These are phyloP conservation scores for Umbelopsis sp. DNA, from an alignment of 192 early-diverging fungal genomes.

Conservation along the genomic window DNA sequence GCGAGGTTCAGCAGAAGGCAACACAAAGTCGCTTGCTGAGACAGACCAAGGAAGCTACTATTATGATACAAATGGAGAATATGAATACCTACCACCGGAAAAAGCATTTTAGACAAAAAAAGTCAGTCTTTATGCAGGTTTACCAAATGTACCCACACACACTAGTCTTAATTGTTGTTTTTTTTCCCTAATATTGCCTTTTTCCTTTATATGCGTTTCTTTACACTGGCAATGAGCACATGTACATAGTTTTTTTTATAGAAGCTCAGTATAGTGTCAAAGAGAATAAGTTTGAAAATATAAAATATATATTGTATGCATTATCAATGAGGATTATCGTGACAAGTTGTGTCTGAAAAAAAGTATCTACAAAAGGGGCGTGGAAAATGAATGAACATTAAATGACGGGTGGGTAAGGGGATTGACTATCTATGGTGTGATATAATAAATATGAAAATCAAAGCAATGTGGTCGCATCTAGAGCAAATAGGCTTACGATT, in stretches of 20 bases:
- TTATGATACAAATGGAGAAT: conserved; percentile 19
- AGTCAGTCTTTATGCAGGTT: not conserved
- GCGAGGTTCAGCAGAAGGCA: conserved; percentile 10
- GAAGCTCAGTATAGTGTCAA: not conserved
- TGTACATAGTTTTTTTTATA: conserved; percentile 1
- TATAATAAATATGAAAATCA: not conserved
- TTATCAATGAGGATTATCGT: conserved; percentile 21
- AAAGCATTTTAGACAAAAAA: conserved; percentile 5
- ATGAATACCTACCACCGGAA: conserved; percentile 12
- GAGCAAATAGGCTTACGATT: too few species aligned
- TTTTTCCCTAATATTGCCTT: not conserved
- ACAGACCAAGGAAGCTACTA: conserved; percentile 10
- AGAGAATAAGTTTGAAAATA: not conserved
- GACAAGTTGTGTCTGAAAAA: not conserved
- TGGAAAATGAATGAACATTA: not conserved
- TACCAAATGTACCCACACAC: not conserved
- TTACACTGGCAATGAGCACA: conserved; percentile 7
- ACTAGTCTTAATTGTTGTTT: not conserved
- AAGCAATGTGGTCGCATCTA: not conserved
- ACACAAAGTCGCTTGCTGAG: conserved; percentile 8
- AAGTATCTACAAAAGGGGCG: conserved; percentile 15
- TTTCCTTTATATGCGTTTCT: not conserved
- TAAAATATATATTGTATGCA: not conserved
- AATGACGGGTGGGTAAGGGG: not conserved
- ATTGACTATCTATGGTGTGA: not conserved